A percentile compares a stretch with the other conserved stretches of the same genome.
Conservation (phyloP, 2,329 filamentous ascomycete species). For the Penicillium italicum region DNA sequence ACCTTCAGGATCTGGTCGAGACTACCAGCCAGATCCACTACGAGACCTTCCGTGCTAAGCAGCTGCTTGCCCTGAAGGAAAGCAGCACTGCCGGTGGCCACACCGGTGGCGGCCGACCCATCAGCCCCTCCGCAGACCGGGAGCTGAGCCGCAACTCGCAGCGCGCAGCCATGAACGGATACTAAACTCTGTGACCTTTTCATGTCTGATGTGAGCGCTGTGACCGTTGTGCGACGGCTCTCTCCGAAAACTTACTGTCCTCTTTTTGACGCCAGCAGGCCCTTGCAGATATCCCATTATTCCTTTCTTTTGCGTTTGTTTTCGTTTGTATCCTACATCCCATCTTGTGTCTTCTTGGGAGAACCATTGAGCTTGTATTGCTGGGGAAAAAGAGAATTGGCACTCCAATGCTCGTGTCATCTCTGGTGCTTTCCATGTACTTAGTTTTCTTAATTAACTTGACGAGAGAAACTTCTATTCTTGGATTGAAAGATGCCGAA, state of each 20-base stretch:
- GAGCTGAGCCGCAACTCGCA: constrained; percentile 97
- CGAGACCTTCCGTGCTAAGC: constrained; percentile 99
- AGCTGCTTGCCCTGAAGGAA: constrained; percentile 95
- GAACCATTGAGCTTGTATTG: constrained; percentile 20
- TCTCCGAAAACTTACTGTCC: constrained; percentile 27
- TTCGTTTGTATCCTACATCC: constrained; percentile 18
- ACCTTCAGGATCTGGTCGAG: constrained; percentile 97
- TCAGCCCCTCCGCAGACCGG: constrained; percentile 89
- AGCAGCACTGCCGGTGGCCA: constrained; percentile 78
- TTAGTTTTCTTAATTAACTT: constrained; percentile 35
- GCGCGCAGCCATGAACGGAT: constrained; percentile 98
- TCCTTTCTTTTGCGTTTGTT: constrained; percentile 28
- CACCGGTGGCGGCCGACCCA: constrained; percentile 74
- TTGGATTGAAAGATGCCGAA: constrained; percentile 2
- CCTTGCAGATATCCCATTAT: constrained; percentile 41
- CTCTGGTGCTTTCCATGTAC: constrained; percentile 33
- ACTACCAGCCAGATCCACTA: constrained; percentile 99
- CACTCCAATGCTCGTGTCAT: constrained; percentile 25
- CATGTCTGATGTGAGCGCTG: constrained; percentile 22
- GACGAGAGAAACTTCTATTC: constrained; percentile 26
- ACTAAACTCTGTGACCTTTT: constrained; percentile 54
- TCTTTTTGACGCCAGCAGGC: constrained; percentile 31
- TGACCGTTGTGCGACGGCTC: constrained; percentile 15
- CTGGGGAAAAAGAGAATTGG: constrained; percentile 27
- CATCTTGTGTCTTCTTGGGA: constrained; percentile 16